phyloP scores from a whole-genome alignment of 306 rosid species.

The Cucurbita pepo region DNA sequence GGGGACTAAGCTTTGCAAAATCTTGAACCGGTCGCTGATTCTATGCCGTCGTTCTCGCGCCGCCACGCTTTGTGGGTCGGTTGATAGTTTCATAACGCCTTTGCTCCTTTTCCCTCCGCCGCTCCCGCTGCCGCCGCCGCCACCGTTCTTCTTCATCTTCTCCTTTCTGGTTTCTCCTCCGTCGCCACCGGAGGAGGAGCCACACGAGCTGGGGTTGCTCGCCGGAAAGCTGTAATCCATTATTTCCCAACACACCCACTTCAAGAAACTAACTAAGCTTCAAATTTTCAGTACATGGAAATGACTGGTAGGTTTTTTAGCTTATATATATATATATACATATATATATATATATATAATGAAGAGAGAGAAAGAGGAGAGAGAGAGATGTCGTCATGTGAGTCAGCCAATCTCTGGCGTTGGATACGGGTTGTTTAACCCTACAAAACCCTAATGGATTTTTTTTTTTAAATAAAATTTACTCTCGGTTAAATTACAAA shows the following conservation, averaged over 20 bases:
- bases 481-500: not conserved
- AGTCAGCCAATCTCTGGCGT: slow-evolving; percentile 70
- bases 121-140: not conserved
- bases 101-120: slow-evolving; percentile 13
- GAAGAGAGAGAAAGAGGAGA: slow-evolving; percentile 1
- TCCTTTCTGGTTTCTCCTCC: slow-evolving; percentile 3
- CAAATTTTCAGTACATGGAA: not conserved
- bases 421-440: slow-evolving; percentile 56
- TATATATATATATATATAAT: not conserved
- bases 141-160: not conserved
- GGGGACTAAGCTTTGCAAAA: slow-evolving; percentile 76
- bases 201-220: slow-evolving; percentile 17
- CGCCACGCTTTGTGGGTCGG: slow-evolving; percentile 90
- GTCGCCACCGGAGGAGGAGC: slow-evolving; percentile 22
- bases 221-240: slow-evolving; percentile 5
- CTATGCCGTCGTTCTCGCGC: slow-evolving; percentile 81
- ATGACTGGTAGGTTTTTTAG: not conserved
- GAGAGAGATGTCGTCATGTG: slow-evolving; percentile 31
- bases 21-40: slow-evolving; percentile 83
- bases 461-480: not conserved
- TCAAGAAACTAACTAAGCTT: not conserved
- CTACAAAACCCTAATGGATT: slow-evolving; percentile 7
- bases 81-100: slow-evolving; percentile 50
- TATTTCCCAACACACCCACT: too few relatives aligned
- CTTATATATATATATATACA: not conserved